These are phyloP conservation scores for Chalciporus piperatus DNA, from an alignment of 768 basidiomycete species.

Conservation along the genomic window DNA sequence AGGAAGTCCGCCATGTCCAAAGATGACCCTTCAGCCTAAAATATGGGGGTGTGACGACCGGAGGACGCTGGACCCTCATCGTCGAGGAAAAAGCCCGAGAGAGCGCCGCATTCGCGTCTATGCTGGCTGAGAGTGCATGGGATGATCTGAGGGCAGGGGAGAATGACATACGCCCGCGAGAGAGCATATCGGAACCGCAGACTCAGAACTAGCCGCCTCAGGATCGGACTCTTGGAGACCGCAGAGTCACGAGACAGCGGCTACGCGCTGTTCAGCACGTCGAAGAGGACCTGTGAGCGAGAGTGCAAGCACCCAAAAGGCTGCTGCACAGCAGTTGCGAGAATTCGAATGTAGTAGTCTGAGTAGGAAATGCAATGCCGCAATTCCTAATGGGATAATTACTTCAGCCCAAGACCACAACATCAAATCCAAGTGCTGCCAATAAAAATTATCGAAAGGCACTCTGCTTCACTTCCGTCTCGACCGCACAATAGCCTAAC, in stretches of 20 bases:
- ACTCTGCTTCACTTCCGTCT: no score
- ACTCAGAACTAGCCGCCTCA: conserved; percentile 43
- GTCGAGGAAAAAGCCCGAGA: conserved; percentile 27
- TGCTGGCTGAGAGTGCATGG: conserved; percentile 13
- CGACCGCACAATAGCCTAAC: no score
- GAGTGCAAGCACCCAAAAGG: conserved; percentile 5
- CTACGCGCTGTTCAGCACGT: conserved; percentile 23
- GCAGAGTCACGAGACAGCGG: conserved; percentile 35
- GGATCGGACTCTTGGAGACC: conserved; percentile 43
- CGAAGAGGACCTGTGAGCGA: neutral
- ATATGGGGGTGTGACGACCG: conserved; percentile 11
- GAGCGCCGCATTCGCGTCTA: neutral
- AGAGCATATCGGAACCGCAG: conserved; percentile 38
- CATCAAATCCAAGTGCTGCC: no score
- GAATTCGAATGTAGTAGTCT: neutral
- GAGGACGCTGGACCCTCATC: conserved; percentile 1
- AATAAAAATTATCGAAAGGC: no score
- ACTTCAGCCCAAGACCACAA: neutral
- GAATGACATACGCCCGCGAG: conserved; percentile 21
- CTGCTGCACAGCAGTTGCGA: conserved; percentile 12
- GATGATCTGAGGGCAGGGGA: conserved; percentile 25
- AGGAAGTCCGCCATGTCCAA: conserved; percentile 25
- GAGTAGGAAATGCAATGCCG: no score
- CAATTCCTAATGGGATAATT: neutral
- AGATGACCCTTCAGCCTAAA: conserved; percentile 25